A percentile compares a stretch with the other conserved stretches of the same genome.
Evolutionary conservation across 768 basidiomycete species (phyloP).

Genomic region (Panaeolus cyanescens): DNA sequence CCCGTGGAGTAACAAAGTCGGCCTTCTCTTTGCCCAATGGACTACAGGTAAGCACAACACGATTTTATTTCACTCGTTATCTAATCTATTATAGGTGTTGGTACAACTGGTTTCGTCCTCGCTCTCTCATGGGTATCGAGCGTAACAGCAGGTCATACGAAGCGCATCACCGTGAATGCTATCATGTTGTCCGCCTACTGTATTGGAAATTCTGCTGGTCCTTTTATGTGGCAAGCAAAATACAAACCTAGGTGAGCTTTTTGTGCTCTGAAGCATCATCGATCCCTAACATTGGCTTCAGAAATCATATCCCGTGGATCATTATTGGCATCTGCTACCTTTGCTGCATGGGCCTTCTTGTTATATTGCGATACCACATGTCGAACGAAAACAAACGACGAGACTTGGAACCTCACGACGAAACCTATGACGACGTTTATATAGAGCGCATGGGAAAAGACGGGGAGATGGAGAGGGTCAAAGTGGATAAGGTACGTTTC

Average conservation of each 20-base stretch:
- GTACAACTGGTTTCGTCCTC: conserved; percentile 60
- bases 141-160: conserved; percentile 74
- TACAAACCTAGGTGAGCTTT: conserved; percentile 61
- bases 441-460: conserved; percentile 52
- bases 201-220: conserved; percentile 65
- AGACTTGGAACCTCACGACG: conserved; percentile 54
- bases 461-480: conserved; percentile 54
- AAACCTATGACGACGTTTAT: conserved; percentile 62
- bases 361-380: conserved; percentile 55
- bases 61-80: background rate
- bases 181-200: conserved; percentile 74
- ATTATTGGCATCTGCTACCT: conserved; percentile 70
- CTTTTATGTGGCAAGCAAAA: conserved; percentile 75
- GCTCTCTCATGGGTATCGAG: conserved; percentile 64
- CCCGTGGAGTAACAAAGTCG: conserved; percentile 67
- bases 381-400: conserved; percentile 63
- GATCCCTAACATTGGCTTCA: conserved; percentile 21
- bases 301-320: conserved; percentile 77
- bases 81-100: conserved; percentile 35
- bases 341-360: conserved; percentile 46
- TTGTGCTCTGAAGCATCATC: background rate
- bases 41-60: conserved; percentile 41
- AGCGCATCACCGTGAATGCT: conserved; percentile 69
- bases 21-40: conserved; percentile 61
- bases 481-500: conserved; percentile 64